These are phyloP conservation scores for Boletus rex-veris DNA, from an alignment of 768 basidiomycete genomes.

Conservation along the genomic window DNA sequence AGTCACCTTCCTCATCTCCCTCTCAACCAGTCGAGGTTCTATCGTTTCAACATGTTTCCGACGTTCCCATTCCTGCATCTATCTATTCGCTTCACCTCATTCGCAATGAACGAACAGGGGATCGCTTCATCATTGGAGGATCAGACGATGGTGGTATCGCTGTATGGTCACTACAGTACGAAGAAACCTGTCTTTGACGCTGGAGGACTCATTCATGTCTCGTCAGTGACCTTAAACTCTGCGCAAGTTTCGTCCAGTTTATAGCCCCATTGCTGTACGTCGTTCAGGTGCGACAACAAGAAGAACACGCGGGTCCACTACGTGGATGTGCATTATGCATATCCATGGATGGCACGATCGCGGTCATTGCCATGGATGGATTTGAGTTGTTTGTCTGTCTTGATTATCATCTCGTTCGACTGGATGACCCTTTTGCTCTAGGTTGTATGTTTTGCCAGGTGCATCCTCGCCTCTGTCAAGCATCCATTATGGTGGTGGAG, in stretches of 20 bases:
- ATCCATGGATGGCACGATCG: conserved; percentile 77
- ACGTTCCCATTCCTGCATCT: conserved; percentile 45
- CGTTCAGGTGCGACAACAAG: conserved; percentile 46
- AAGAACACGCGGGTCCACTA: conserved; percentile 52
- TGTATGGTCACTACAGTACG: conserved; percentile 68
- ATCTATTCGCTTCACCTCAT: conserved; percentile 48
- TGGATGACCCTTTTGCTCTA: conserved; percentile 28
- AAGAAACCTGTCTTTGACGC: not conserved
- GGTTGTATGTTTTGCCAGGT: conserved; percentile 80
- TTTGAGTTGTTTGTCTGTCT: conserved; percentile 68
- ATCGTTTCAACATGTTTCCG: conserved; percentile 39
- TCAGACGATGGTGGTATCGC: conserved; percentile 75
- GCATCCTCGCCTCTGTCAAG: conserved; percentile 61
- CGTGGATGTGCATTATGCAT: conserved; percentile 69
- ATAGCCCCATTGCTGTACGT: conserved; percentile 58
- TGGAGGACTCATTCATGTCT: not conserved
- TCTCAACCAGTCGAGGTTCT: not conserved
- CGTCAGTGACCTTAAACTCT: conserved; percentile 57
- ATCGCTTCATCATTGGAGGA: conserved; percentile 68
- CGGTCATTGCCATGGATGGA: conserved; percentile 68
- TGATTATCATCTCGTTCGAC: not conserved
- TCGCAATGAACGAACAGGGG: conserved; percentile 55
- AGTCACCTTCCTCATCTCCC: conserved; percentile 1
- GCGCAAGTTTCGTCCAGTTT: conserved; percentile 74
- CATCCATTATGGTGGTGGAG: conserved; percentile 56